Evolutionary conservation across 495 filamentous ascomycete species (phyloP).

Genomic region (Patellaria atrata): DNA sequence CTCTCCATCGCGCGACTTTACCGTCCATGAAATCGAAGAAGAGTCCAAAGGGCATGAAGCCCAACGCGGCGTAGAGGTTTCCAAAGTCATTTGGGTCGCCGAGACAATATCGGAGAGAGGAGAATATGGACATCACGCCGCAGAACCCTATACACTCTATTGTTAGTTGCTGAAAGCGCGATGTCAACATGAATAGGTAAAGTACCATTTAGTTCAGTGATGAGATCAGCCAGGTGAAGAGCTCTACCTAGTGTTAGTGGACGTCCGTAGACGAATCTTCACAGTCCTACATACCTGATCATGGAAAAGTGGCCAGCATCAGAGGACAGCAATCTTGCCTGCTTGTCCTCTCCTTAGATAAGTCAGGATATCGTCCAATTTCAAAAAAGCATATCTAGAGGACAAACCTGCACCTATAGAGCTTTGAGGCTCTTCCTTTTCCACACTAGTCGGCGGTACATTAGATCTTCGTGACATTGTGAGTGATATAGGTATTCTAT

Average conservation of each 20-base stretch:
- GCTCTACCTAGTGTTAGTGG: constrained; percentile 37
- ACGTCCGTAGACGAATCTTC: constrained; percentile 1
- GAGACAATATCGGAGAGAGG: constrained; percentile 87
- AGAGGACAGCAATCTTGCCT: constrained; percentile 64
- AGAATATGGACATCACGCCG: constrained; percentile 87
- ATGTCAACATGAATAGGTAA: not conserved
- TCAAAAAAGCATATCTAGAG: not conserved
- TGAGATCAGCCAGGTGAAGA: constrained; percentile 85
- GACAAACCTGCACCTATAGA: not conserved
- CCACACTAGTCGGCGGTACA: constrained; percentile 1
- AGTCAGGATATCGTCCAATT: not conserved
- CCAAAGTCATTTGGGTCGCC: constrained; percentile 48
- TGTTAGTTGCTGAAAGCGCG: constrained; percentile 2
- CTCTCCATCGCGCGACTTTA: constrained; percentile 86
- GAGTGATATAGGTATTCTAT: too few species aligned
- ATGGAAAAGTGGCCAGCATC: constrained; percentile 69
- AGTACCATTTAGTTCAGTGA: constrained; percentile 88
- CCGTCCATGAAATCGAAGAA: constrained; percentile 99
- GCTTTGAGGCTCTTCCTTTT: not conserved
- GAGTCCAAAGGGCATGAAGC: constrained; percentile 80
- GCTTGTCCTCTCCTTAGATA: constrained; percentile 65
- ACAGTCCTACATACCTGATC: constrained; percentile 38
- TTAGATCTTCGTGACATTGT: too few species aligned
- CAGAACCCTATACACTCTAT: constrained; percentile 45
- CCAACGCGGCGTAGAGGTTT: constrained; percentile 67